Evolutionary conservation across 768 basidiomycete species (phyloP).

Genomic region (Pulveroboletus frians): DNA sequence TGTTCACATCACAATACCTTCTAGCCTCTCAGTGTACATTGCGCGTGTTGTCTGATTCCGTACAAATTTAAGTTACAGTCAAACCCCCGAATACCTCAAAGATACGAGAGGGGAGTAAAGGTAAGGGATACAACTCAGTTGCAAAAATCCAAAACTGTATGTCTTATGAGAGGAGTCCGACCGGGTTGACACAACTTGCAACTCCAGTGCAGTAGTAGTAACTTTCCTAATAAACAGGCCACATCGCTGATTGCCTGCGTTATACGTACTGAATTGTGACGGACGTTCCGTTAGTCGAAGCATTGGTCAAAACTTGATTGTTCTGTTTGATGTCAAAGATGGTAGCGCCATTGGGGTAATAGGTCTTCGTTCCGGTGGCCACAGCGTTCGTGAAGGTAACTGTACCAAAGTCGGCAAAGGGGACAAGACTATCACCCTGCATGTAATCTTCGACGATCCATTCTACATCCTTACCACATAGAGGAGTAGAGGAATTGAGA

Average conservation of each 20-base stretch:
- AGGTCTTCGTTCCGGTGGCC: not conserved
- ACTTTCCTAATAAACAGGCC: not conserved
- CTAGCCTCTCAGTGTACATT: too few species aligned
- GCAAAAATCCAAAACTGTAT: too few species aligned
- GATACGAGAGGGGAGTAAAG: too few species aligned
- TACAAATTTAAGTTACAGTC: too few species aligned
- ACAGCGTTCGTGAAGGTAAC: not conserved
- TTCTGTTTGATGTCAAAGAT: slow-evolving; percentile 2
- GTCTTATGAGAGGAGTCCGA: too few species aligned
- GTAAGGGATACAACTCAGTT: too few species aligned
- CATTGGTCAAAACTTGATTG: slow-evolving; percentile 1
- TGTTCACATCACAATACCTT: too few species aligned
- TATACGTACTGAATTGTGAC: slow-evolving; percentile 1
- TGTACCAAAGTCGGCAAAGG: slow-evolving; percentile 6
- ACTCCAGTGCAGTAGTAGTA: too few species aligned
- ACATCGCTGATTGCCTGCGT: not conserved
- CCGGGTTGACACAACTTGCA: too few species aligned
- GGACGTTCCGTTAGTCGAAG: not conserved
- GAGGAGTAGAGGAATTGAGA: not conserved
- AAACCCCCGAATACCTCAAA: too few species aligned
- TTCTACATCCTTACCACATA: slow-evolving; percentile 7
- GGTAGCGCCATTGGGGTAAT: not conserved
- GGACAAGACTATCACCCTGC: fast-evolving
- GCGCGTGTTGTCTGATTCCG: too few species aligned
- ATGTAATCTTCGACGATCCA: slow-evolving; percentile 10